A percentile compares a stretch with the other conserved stretches of the same genome.
Evolutionary conservation across 2,329 filamentous ascomycete species (phyloP).

Genomic region (Epichloe sibirici): DNA sequence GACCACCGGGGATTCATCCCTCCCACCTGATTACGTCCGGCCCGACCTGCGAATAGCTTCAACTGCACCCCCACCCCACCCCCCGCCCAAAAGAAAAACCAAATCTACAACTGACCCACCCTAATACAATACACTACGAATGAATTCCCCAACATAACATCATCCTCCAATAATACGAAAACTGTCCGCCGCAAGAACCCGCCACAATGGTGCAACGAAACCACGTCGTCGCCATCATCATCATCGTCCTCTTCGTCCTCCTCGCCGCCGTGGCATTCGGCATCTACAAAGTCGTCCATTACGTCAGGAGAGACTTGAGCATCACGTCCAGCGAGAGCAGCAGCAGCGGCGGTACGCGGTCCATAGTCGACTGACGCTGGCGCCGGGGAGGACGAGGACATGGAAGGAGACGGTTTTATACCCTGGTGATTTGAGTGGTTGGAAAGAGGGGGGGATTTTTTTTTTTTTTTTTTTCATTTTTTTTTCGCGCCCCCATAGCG

Average conservation of each 20-base stretch:
- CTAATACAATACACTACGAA: neutral
- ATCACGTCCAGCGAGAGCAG: conserved; percentile 22
- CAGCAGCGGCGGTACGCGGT: conserved; percentile 14
- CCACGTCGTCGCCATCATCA: conserved; percentile 56
- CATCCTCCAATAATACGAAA: neutral
- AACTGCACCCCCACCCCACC: neutral
- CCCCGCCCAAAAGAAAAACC: too few relatives aligned
- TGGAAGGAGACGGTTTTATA: neutral
- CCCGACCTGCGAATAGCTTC: neutral
- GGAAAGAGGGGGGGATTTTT: too few relatives aligned
- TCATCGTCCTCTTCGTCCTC: conserved; percentile 53
- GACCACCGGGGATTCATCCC: too few relatives aligned
- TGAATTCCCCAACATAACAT: neutral
- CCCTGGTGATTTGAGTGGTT: neutral
- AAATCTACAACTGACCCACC: too few relatives aligned
- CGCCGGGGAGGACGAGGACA: too few relatives aligned
- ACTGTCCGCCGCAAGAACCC: neutral
- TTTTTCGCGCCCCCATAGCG: too few relatives aligned
- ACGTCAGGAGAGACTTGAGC: conserved; percentile 33
- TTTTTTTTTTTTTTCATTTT: too few relatives aligned
- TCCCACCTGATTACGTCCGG: too few relatives aligned
- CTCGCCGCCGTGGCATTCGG: conserved; percentile 50
- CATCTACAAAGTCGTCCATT: conserved; percentile 48
- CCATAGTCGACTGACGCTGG: conserved; percentile 12
- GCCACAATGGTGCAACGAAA: conserved; percentile 40